A percentile compares a stretch with the other conserved stretches of the same genome.
These are phyloP conservation scores for Xeromyces bisporus DNA, from an alignment of 495 filamentous ascomycete species.

Conservation along the genomic window DNA sequence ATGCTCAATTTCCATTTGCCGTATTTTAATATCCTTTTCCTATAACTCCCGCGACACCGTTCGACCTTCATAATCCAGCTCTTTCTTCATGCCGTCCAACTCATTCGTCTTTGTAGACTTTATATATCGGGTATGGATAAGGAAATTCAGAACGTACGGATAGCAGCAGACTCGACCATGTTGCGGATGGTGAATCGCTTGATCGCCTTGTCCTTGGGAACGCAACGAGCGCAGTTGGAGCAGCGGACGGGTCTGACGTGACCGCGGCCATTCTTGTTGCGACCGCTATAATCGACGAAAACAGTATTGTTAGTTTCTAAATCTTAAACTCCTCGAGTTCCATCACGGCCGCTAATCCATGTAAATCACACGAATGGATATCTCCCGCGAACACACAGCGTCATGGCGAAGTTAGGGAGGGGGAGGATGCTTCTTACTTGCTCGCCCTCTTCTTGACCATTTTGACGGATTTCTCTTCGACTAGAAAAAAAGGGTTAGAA, in stretches of 20 bases:
- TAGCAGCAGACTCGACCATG: slow-evolving; percentile 99
- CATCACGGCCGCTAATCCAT: too few species aligned
- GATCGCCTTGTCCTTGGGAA: slow-evolving; percentile 99
- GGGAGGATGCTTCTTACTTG: slow-evolving; percentile 46
- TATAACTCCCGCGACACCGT: too few species aligned
- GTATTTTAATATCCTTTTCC: too few species aligned
- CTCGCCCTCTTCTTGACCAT: slow-evolving; percentile 99
- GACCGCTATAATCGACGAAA: slow-evolving; percentile 44
- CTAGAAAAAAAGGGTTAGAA: slow-evolving; percentile 12
- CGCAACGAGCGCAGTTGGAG: slow-evolving; percentile 99
- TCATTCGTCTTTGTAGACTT: not conserved
- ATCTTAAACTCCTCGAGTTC: not conserved
- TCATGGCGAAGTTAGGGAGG: not conserved
- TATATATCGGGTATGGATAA: slow-evolving; percentile 5
- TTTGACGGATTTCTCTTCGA: slow-evolving; percentile 46
- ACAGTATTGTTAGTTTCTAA: slow-evolving; percentile 11
- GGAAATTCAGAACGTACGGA: slow-evolving; percentile 77
- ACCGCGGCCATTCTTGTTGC: slow-evolving; percentile 99
- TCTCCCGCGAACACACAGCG: not conserved
- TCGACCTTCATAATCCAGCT: too few species aligned
- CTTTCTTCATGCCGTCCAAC: too few species aligned
- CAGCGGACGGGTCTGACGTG: slow-evolving; percentile 99
- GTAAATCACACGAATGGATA: too few species aligned
- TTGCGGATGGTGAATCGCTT: slow-evolving; percentile 99
- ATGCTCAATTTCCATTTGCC: too few species aligned